A percentile compares a stretch with the other conserved stretches of the same genome.
Conservation (phyloP, 2,329 filamentous ascomycete genomes). For the Fusarium irregulare region DNA sequence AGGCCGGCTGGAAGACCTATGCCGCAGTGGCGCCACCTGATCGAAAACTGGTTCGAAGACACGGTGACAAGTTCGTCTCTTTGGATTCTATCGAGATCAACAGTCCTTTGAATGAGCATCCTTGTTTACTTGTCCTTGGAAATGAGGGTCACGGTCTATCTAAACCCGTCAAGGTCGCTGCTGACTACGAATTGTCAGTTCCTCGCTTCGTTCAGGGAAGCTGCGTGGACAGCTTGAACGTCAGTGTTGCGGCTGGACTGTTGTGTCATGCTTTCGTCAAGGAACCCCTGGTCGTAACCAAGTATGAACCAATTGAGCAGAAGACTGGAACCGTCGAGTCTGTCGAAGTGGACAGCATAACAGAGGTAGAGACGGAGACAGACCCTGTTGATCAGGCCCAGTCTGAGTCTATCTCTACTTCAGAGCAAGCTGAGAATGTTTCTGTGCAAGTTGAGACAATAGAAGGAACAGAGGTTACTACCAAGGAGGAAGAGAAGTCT, state of each 20-base stretch:
- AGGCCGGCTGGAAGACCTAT: conserved; percentile 84
- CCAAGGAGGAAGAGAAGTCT: conserved; percentile 8
- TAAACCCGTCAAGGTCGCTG: conserved; percentile 70
- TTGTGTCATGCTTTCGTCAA: conserved; percentile 77
- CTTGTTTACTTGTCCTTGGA: conserved; percentile 84
- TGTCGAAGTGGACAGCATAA: background rate
- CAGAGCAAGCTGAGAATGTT: conserved; percentile 2
- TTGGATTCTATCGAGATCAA: conserved; percentile 60
- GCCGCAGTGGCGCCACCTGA: conserved; percentile 71
- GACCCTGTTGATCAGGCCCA: background rate
- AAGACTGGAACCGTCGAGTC: background rate
- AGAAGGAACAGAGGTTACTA: background rate
- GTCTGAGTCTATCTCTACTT: background rate
- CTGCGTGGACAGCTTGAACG: conserved; percentile 90
- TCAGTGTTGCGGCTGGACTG: conserved; percentile 86
- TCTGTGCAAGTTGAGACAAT: conserved; percentile 2
- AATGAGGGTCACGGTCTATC: conserved; percentile 82
- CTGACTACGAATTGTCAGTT: conserved; percentile 76
- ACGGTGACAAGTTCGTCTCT: conserved; percentile 60
- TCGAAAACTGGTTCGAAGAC: conserved; percentile 49
- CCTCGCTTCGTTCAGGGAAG: conserved; percentile 62
- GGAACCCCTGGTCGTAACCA: conserved; percentile 36
- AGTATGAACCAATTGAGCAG: conserved; percentile 10
- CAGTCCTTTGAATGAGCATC: conserved; percentile 67
- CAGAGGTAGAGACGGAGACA: background rate